Evolutionary conservation across 352 stramenopile genomes (phyloP).

Genomic region (Aphanomyces invadans): DNA sequence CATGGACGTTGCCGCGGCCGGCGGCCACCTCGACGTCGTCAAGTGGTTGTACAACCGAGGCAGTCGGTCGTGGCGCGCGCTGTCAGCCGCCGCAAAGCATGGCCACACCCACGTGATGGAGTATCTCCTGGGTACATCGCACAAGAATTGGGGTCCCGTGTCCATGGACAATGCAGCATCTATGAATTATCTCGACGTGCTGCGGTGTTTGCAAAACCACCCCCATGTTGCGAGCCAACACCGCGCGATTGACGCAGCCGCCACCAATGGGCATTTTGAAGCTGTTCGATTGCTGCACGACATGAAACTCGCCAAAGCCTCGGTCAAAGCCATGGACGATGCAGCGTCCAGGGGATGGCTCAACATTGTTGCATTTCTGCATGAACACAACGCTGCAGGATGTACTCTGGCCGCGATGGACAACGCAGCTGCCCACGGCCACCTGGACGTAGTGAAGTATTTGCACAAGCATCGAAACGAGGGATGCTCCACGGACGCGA

Average conservation of each 20-base stretch:
- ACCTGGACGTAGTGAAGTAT: slow-evolving; percentile 22
- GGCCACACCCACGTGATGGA: not conserved
- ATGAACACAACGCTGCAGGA: not conserved
- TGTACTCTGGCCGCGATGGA: slow-evolving; percentile 15
- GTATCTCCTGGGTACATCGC: not conserved
- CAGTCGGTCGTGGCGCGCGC: not conserved
- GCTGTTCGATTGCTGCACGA: not conserved
- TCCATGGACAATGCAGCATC: not conserved
- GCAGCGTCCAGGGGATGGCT: not conserved
- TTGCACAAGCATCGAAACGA: slow-evolving; percentile 19
- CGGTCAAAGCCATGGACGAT: not conserved
- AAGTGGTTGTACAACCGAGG: slow-evolving; percentile 13
- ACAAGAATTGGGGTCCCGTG: not conserved
- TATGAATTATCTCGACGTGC: not conserved
- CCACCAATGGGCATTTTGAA: not conserved
- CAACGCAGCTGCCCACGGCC: slow-evolving; percentile 14
- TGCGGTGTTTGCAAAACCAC: not conserved
- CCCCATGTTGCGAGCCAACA: not conserved
- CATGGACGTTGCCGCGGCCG: slow-evolving; percentile 24
- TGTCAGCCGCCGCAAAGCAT: not conserved
- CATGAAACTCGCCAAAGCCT: not conserved
- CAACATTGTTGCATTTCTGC: not conserved
- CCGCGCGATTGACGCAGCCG: not conserved
- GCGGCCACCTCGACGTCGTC: slow-evolving; percentile 20
- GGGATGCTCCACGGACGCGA: slow-evolving; percentile 20